Conservation (phyloP, 2,329 filamentous ascomycete species). For the Passalora sequoiae region DNA sequence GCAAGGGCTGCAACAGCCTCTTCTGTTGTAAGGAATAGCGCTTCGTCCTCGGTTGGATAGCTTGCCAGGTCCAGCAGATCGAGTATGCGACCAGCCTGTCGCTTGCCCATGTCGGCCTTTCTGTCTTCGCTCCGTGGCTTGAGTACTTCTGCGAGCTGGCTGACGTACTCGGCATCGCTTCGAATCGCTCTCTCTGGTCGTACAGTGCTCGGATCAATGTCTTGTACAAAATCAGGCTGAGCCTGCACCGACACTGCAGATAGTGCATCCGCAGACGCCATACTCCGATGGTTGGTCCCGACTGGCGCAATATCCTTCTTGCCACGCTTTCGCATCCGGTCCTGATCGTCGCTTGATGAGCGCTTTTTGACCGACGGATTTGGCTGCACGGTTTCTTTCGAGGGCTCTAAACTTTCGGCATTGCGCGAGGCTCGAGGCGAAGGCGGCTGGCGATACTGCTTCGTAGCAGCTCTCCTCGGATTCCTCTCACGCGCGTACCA, state of each 20-base stretch:
- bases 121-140: slow-evolving; percentile 1
- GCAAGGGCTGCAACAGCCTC: slow-evolving; percentile 23
- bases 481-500: slow-evolving; percentile 3
- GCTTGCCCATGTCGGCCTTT: slow-evolving; percentile 18
- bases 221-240: too few species aligned
- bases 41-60: slow-evolving; percentile 21
- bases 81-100: slow-evolving; percentile 23
- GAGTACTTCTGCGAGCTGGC: slow-evolving; percentile 1
- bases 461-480: slow-evolving; percentile 6
- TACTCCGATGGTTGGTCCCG: background rate
- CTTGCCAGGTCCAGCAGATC: slow-evolving; percentile 24
- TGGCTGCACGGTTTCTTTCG: background rate
- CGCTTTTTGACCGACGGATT: background rate
- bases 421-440: background rate
- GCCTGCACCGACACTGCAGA: background rate
- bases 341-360: background rate
- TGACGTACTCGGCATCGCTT: background rate
- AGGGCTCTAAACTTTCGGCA: background rate
- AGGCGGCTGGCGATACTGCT: slow-evolving; percentile 1
- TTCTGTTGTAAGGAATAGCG: slow-evolving; percentile 21
- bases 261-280: too few species aligned
- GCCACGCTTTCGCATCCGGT: background rate
- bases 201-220: background rate
- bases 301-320: background rate
- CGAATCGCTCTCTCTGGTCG: background rate